Evolutionary conservation across 306 rosid genomes (phyloP), one percentile per base, ranked within the genome.

Genomic region (Trifolium fragiferum): DNA sequence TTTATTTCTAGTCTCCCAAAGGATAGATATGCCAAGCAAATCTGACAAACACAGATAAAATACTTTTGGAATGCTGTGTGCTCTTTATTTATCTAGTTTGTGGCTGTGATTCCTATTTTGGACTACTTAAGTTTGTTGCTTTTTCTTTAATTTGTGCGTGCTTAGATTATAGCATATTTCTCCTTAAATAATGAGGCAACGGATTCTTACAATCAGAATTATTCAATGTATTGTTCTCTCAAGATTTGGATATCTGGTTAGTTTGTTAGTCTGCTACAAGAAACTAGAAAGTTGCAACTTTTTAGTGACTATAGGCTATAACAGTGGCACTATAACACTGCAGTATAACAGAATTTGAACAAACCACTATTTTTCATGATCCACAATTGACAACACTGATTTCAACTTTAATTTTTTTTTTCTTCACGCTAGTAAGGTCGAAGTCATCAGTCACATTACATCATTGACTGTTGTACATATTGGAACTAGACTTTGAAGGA

Each of bases 391-490:
- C 15, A 13, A 44, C 46, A 12, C 5, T 46, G 53, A 13, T 14
- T 64, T 43, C 62, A 63, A 51, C 4, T 9, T 33, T 46, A 44
- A 54, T 4, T 12, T 66, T 72, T 38, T 8, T 30, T 10, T n/a
- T n/a, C n/a, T n/a, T 51, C 30, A 8, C 10, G 15, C 41, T 14
- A 14, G 19, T 47, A 10, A 40, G n/a, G 53, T 68, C 6, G 41
- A 43, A 59, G 49, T 47, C 16, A 21, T 49, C 37, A 16, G 16
- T 35, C 9, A 5, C 51, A 35, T 37, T 18, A 68, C 41, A 25
- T 60, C 60, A 41, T 62, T 68, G 23, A 68, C 54, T 25, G 7
- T 38, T 75, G 27, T 41, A 9, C 49, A 65, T 63, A 32, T 68
- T 41, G 13, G 2, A 53, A 8, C 60, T 75, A 27, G 60, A 74